A percentile compares a stretch with the other conserved stretches of the same genome.
Conservation (phyloP, 306 rosid genomes). For the Phaseolus lunatus region DNA sequence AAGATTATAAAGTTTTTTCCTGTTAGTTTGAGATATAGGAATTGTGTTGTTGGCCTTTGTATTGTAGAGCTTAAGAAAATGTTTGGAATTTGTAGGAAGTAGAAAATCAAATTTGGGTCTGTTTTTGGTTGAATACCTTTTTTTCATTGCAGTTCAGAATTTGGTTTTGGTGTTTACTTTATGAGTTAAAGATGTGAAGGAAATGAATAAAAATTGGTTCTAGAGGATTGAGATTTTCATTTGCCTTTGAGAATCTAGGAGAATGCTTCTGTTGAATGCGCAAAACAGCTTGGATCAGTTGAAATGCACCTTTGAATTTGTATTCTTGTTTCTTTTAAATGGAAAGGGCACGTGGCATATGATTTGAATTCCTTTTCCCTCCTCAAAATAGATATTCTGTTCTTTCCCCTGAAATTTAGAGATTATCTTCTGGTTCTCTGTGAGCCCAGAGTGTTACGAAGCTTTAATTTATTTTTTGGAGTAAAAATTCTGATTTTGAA, state of each 20-base stretch:
- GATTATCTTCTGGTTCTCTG: slow-evolving; percentile 22
- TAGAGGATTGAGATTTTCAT: background rate
- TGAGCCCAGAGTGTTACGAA: background rate
- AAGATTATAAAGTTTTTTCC: background rate
- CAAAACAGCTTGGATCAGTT: background rate
- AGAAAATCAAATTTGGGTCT: background rate
- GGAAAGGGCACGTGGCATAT: background rate
- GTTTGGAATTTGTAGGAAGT: slow-evolving; percentile 9
- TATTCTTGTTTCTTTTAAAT: background rate
- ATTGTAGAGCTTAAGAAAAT: slow-evolving; percentile 1
- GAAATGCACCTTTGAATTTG: slow-evolving; percentile 16
- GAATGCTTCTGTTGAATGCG: background rate
- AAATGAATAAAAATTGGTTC: background rate
- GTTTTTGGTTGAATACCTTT: background rate
- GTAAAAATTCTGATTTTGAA: slow-evolving; percentile 20
- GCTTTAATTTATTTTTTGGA: background rate
- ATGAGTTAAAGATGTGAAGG: background rate
- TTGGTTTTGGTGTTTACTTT: background rate
- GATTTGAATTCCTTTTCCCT: slow-evolving; percentile 1
- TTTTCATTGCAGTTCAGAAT: background rate
- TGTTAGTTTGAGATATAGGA: background rate
- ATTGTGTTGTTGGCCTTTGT: background rate
- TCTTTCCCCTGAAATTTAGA: background rate
- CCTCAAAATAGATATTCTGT: background rate
- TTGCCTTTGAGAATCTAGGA: background rate